Percentiles rank a stretch among this genome's conserved stretches.
Conservation (phyloP, 257 asterid species). For the Osmanthus fragrans region DNA sequence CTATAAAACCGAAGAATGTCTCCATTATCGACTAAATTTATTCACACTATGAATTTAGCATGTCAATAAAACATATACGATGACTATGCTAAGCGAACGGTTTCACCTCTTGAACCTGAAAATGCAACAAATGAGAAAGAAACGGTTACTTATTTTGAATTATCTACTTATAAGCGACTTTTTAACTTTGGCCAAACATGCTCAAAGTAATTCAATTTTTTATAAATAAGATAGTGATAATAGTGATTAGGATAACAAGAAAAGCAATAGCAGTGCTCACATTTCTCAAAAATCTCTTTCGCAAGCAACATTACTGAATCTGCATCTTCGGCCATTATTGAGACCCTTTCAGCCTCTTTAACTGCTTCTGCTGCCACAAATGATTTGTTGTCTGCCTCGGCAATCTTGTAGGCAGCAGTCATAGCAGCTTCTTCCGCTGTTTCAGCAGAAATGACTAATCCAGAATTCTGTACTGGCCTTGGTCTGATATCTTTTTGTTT, state of each 20-base stretch:
- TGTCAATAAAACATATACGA: background rate
- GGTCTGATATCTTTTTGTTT: constrained; percentile 27
- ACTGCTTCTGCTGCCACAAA: constrained; percentile 49
- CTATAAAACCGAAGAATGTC: background rate
- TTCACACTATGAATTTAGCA: constrained; percentile 15
- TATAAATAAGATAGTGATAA: background rate
- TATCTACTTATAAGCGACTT: background rate
- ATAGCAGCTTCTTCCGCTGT: constrained; percentile 37
- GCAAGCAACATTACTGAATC: constrained; percentile 33
- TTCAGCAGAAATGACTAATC: constrained; percentile 13
- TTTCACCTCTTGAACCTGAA: constrained; percentile 43
- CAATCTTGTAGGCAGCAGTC: constrained; percentile 45
- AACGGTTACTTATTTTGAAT: background rate
- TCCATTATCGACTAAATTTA: constrained; percentile 8
- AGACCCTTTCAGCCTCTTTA: constrained; percentile 48
- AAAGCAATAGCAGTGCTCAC: constrained; percentile 20
- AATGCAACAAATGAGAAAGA: background rate
- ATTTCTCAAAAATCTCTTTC: constrained; percentile 33
- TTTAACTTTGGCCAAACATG: background rate
- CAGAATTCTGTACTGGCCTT: too few relatives aligned
- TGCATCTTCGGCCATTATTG: constrained; percentile 47
- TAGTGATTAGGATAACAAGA: background rate
- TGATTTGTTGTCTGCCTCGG: constrained; percentile 53
- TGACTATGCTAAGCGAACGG: constrained; percentile 24
- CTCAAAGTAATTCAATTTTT: background rate